Conservation (phyloP, 192 early-diverging fungal species). For the Bifiguratus adelaidae region DNA sequence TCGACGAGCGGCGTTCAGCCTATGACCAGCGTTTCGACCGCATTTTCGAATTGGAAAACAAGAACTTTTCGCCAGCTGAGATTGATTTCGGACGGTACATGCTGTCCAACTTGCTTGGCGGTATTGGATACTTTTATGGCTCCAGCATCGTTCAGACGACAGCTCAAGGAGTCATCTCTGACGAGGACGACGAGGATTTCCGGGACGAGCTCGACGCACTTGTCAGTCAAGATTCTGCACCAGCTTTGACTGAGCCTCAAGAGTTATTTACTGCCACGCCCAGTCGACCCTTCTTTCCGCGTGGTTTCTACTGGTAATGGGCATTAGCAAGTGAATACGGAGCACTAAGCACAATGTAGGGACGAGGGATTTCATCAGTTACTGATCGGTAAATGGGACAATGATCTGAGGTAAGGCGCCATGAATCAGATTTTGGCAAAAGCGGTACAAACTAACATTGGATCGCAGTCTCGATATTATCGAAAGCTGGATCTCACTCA, state of each 20-base stretch:
- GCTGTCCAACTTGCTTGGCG: slow-evolving; percentile 79
- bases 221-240: slow-evolving; percentile 33
- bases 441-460: not conserved
- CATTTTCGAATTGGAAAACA: slow-evolving; percentile 50
- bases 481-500: slow-evolving; percentile 63
- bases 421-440: not conserved
- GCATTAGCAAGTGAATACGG: not conserved
- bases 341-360: slow-evolving; percentile 19
- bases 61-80: slow-evolving; percentile 51
- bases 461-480: slow-evolving; percentile 63
- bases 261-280: slow-evolving; percentile 76
- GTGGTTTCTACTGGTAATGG: slow-evolving; percentile 82
- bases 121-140: slow-evolving; percentile 83
- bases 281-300: slow-evolving; percentile 87
- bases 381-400: slow-evolving; percentile 79
- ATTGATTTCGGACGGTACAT: slow-evolving; percentile 63
- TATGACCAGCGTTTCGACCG: slow-evolving; percentile 72
- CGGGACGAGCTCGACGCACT: too few species aligned
- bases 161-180: slow-evolving; percentile 47
- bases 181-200: slow-evolving; percentile 31
- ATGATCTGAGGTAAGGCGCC: slow-evolving; percentile 51
- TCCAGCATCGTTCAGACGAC: slow-evolving; percentile 59
- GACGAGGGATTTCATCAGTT: slow-evolving; percentile 91
- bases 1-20: too few species aligned
- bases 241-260: slow-evolving; percentile 50